Evolutionary conservation across 805 yeast genomes (phyloP).

Genomic region (Debaryomyces castellii): DNA sequence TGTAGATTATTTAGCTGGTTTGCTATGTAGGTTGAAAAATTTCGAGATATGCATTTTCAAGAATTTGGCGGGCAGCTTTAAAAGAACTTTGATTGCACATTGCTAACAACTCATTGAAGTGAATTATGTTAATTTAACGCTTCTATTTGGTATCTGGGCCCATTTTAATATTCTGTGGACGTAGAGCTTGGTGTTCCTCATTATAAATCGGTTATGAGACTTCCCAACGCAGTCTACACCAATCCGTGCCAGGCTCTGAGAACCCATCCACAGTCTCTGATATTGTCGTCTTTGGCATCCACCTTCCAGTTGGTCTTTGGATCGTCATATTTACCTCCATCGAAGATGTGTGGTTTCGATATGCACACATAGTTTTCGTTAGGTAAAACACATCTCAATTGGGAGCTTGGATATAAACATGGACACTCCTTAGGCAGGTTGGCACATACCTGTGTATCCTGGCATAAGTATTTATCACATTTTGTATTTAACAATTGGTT

Average conservation of each 20-base stretch:
- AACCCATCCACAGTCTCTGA: constrained; percentile 86
- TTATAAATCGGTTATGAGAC: too few species aligned
- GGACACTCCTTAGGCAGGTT: constrained; percentile 72
- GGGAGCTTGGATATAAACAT: constrained; percentile 85
- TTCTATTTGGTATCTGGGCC: too few species aligned
- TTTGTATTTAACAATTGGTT: constrained; percentile 34
- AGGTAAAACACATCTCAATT: constrained; percentile 77
- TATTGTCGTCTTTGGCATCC: constrained; percentile 51
- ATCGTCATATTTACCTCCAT: constrained; percentile 30
- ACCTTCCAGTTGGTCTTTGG: constrained; percentile 46
- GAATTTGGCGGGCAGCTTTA: not conserved
- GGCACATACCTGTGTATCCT: constrained; percentile 81
- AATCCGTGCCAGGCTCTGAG: constrained; percentile 63
- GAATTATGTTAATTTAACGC: too few species aligned
- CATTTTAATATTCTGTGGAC: too few species aligned
- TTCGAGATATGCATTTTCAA: not conserved
- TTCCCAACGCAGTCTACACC: constrained; percentile 4
- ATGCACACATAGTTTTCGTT: constrained; percentile 74
- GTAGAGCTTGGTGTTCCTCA: too few species aligned
- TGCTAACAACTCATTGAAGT: too few species aligned
- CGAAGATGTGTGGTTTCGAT: constrained; percentile 65
- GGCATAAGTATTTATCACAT: constrained; percentile 75
- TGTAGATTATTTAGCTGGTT: not conserved
- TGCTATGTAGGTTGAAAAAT: not conserved
- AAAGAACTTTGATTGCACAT: not conserved